A percentile compares a stretch with the other conserved stretches of the same genome.
Conservation (phyloP, 1,284 basidiomycete species). For the Malassezia vespertilionis region DNA sequence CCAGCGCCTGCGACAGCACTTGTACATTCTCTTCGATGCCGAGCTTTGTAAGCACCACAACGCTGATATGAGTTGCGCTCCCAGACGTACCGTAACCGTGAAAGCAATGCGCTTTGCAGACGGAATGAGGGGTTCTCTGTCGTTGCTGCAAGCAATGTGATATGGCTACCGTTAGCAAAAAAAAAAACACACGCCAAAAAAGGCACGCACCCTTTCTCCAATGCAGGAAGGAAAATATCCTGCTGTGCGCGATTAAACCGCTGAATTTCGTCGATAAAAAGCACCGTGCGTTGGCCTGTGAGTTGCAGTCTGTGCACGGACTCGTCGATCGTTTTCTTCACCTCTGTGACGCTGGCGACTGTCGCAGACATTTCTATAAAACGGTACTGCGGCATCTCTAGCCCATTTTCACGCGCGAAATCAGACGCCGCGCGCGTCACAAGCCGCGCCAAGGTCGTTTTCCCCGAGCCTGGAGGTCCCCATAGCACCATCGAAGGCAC, state of each 20-base stretch:
- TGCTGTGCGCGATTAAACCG: conserved; percentile 69
- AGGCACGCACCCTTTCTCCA: conserved; percentile 20
- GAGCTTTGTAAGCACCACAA: conserved; percentile 42
- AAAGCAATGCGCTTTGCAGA: conserved; percentile 59
- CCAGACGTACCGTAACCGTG: conserved; percentile 57
- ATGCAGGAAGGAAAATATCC: conserved; percentile 49
- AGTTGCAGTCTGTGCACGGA: conserved; percentile 62
- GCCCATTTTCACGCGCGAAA: conserved; percentile 54
- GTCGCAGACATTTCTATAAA: conserved; percentile 47
- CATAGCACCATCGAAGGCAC: conserved; percentile 42
- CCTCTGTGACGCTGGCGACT: conserved; percentile 61
- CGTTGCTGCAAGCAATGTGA: conserved; percentile 66
- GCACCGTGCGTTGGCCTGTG: conserved; percentile 60
- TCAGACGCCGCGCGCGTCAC: conserved; percentile 57
- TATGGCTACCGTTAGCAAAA: background rate
- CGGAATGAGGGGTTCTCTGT: conserved; percentile 86
- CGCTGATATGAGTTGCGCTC: conserved; percentile 32
- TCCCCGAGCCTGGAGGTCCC: conserved; percentile 52
- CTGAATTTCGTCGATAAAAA: conserved; percentile 81
- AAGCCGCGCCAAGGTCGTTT: conserved; percentile 67
- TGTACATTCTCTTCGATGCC: conserved; percentile 24
- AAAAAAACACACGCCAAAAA: no score
- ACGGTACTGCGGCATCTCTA: conserved; percentile 19
- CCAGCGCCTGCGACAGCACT: conserved; percentile 26
- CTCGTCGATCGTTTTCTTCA: conserved; percentile 69